Evolutionary conservation across 1,284 basidiomycete genomes (phyloP), one percentile per base, ranked within the genome.

Genomic region (Microbotryum scabiosae): DNA sequence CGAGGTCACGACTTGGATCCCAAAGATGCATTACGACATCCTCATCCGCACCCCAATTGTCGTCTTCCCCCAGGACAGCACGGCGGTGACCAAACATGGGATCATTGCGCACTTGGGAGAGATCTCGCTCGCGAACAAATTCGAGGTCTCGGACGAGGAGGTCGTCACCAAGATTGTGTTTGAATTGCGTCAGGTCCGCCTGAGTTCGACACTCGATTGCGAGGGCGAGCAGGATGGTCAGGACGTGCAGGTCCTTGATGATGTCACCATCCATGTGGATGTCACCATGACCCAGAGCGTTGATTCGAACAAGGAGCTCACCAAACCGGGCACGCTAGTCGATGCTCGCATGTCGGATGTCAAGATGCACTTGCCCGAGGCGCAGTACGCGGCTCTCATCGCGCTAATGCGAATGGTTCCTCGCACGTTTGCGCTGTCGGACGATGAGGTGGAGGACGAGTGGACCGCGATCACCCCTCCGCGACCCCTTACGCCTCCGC

Each of bases 1-100:
- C 85, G 90, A 69, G 77, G 78, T 63, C 71, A 70, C 60, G 54
- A 60, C 60, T 8, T 53, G 55, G 55, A 60, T 66, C 23, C 73
- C 71, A n/a, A 71, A 72, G 61, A 92, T 98, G 88, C 84, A 88
- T 73, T 97, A 94, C 77, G 85, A 94, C 65, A 75, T 98, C 30
- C 84, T 86, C 45, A 80, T 98, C 74, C 90, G 91, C 76, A 88
- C 93, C 0, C 96, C 96, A 0, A 97, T 99, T 69, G 77, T 98
- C 48, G 80, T 97, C 23, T 85, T 98, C 69, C 94, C 96, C 5
- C 82, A 84, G 14, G 81, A 89, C 70, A 80, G 86, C 5, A 74
- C 80, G 20, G 75, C 73, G 9, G 85, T 85, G 7, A 76, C 77
- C 2, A 58, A 66, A 12, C 89, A 97, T 74, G 78, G 81, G 32